These are phyloP conservation scores for Aphanomyces astaci DNA, from an alignment of 352 stramenopile genomes.

Conservation along the genomic window DNA sequence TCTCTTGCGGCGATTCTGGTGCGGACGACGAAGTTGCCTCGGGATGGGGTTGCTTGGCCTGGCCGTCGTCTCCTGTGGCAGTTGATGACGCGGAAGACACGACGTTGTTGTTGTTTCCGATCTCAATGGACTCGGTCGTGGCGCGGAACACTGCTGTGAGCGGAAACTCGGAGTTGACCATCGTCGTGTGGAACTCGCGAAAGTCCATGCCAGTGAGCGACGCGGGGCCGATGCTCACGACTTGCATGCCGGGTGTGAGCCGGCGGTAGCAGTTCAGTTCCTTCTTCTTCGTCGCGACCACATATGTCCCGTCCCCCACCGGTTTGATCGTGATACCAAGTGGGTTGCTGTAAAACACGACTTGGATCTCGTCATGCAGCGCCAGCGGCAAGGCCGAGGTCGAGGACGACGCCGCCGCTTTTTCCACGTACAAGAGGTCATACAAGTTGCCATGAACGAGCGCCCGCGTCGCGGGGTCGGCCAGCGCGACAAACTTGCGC, in stretches of 20 bases:
- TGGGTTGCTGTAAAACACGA: slow-evolving; percentile 79
- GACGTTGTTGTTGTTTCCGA: slow-evolving; percentile 10
- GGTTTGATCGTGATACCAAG: slow-evolving; percentile 82
- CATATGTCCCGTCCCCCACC: slow-evolving; percentile 58
- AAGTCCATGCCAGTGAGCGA: slow-evolving; percentile 53
- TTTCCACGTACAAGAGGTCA: slow-evolving; percentile 19
- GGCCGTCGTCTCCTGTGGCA: no score
- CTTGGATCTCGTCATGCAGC: slow-evolving; percentile 48
- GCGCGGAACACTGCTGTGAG: slow-evolving; percentile 59
- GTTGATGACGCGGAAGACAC: not conserved
- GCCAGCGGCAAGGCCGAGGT: slow-evolving; percentile 21
- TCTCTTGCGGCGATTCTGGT: no score
- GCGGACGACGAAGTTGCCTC: no score
- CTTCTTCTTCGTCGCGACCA: slow-evolving; percentile 53
- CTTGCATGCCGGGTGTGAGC: slow-evolving; percentile 53
- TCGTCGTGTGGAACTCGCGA: slow-evolving; percentile 76
- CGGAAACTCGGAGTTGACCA: slow-evolving; percentile 63
- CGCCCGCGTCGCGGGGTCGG: slow-evolving; percentile 20
- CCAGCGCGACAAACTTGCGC: slow-evolving; percentile 27
- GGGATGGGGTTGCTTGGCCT: no score
- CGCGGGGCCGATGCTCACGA: slow-evolving; percentile 62
- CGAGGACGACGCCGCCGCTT: slow-evolving; percentile 4
- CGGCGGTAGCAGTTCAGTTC: slow-evolving; percentile 76
- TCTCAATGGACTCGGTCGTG: slow-evolving; percentile 22
- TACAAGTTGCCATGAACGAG: slow-evolving; percentile 17